These are phyloP conservation scores for Annulohypoxylon stygium DNA, from an alignment of 495 filamentous ascomycete genomes.

Conservation along the genomic window DNA sequence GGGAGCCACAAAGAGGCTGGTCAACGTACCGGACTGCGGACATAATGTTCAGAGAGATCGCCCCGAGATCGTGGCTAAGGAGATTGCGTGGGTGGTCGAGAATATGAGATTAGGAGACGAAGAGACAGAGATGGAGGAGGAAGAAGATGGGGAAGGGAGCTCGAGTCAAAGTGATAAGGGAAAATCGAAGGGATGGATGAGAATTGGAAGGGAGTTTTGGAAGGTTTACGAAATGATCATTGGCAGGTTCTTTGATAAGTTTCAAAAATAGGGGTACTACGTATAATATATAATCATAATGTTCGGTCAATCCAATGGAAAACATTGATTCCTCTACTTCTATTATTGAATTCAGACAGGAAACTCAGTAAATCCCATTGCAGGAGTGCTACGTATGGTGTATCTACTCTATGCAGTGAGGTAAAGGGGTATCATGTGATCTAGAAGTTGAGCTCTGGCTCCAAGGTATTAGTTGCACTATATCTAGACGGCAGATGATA, in stretches of 20 bases:
- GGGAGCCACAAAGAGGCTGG: slow-evolving; percentile 48
- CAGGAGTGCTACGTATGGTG: neutral
- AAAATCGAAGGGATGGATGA: neutral
- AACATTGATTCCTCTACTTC: neutral
- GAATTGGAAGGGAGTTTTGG: slow-evolving; percentile 13
- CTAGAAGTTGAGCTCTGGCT: neutral
- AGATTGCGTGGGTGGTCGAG: slow-evolving; percentile 63
- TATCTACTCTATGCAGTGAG: neutral
- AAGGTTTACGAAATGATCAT: slow-evolving; percentile 12
- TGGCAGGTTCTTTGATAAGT: slow-evolving; percentile 8
- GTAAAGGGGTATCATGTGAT: neutral
- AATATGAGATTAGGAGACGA: slow-evolving; percentile 25
- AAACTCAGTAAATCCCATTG: neutral
- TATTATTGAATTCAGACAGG: neutral
- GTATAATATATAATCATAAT: neutral
- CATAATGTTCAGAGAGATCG: slow-evolving; percentile 64
- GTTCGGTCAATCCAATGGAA: neutral
- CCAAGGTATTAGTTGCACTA: no score
- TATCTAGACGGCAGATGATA: no score
- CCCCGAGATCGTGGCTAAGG: slow-evolving; percentile 62
- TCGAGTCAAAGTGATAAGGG: neutral
- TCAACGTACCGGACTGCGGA: slow-evolving; percentile 61
- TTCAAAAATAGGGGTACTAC: neutral
- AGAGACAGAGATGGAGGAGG: slow-evolving; percentile 2
- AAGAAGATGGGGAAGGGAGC: neutral